Evolutionary conservation across 345 rosid species (phyloP), one percentile per base, ranked within the genome.

Genomic region (Dipteronia sinensis): DNA sequence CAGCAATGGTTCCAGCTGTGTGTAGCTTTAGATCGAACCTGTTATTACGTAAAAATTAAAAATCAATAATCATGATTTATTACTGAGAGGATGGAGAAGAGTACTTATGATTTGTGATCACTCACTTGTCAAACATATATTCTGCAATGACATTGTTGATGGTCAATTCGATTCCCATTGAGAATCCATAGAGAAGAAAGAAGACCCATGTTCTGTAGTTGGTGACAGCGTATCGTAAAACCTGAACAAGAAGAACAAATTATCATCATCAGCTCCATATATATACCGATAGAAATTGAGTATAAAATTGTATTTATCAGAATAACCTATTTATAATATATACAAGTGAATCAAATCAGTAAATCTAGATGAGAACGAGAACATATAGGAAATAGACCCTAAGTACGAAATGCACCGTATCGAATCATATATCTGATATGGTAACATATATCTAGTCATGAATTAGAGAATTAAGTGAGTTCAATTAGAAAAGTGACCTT

Each of bases 161-260:
- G 1, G 97, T 76, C 67, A 94, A 78, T 77, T 94, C 97, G 12
- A 94, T 94, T 34, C 98, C 97, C 97, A 94, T 91, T 31, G 97
- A 92, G 75, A 88, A 92, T 34, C 96, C 98, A 77, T 92, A 92
- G 44, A 94, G 91, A 20, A 94, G 89, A 76, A 89, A 92, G 78
- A 92, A 94, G 77, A 94, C 85, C 97, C 97, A 94, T 17, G 98
- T 94, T 80, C 98, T 87, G 47, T 92, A 94, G 84, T 94, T 94
- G 3, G 89, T 91, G 77, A 92, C 58, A 7, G 96, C 96, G 73
- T 90, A 84, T 93, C 92, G 87, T 1, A 92, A 55, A 46, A 94
- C 90, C 98, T 94, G 90, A 76, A 15, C 64, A 34, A 6, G 7
- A 74, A 19, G 3, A 74, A 44, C 2, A 27, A 72, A 31, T 34